Evolutionary conservation across 2,329 filamentous ascomycete genomes (phyloP).

Genomic region (Phialophora expanda): DNA sequence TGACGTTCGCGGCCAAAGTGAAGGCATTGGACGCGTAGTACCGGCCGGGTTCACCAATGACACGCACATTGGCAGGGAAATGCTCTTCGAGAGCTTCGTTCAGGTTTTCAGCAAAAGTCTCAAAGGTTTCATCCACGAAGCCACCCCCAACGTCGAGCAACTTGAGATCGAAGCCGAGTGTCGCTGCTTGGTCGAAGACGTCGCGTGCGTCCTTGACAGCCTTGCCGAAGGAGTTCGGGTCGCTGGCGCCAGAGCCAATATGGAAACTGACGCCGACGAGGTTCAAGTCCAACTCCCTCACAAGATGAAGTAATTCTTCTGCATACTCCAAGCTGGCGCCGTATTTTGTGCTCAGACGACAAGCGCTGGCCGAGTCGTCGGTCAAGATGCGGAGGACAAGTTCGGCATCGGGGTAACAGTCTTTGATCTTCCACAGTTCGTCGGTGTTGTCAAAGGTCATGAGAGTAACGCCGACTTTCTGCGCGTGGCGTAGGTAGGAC

Average conservation of each 20-base stretch:
- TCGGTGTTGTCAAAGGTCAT: slow-evolving; percentile 99
- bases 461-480: slow-evolving; percentile 83
- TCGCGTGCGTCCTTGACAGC: slow-evolving; percentile 85
- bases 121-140: slow-evolving; percentile 89
- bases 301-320: slow-evolving; percentile 75
- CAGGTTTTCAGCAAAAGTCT: slow-evolving; percentile 83
- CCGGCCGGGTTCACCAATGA: slow-evolving; percentile 95
- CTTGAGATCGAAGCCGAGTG: slow-evolving; percentile 78
- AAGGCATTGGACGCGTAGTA: slow-evolving; percentile 96
- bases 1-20: slow-evolving; percentile 93
- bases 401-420: slow-evolving; percentile 85
- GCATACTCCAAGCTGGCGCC: slow-evolving; percentile 87
- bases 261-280: slow-evolving; percentile 98
- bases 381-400: slow-evolving; percentile 94
- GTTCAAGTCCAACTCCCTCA: slow-evolving; percentile 81
- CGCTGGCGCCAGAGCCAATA: slow-evolving; percentile 92
- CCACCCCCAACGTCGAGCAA: slow-evolving; percentile 94
- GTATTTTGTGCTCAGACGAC: slow-evolving; percentile 96
- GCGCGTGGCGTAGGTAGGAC: slow-evolving; percentile 92
- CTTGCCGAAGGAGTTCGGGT: slow-evolving; percentile 88
- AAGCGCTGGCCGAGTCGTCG: slow-evolving; percentile 92
- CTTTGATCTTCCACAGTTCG: slow-evolving; percentile 97
- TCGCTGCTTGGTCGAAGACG: slow-evolving; percentile 84
- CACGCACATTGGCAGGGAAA: slow-evolving; percentile 79
- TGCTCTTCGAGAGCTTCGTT: slow-evolving; percentile 80